These are phyloP conservation scores for Ceratocystis colombiana DNA, from an alignment of 2,329 filamentous ascomycete species.

Conservation along the genomic window DNA sequence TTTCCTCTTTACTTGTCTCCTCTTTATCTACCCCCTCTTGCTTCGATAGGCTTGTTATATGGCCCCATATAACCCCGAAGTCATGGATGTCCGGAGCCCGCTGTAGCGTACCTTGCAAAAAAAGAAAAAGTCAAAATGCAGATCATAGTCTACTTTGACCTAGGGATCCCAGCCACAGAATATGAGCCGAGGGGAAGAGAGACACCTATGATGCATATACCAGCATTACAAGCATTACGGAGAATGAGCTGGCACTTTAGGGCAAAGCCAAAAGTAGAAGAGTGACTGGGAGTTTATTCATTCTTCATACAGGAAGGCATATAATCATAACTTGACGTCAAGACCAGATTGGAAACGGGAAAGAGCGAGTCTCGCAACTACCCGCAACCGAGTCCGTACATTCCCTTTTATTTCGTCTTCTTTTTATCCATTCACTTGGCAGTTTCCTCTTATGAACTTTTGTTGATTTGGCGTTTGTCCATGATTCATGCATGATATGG, in stretches of 20 bases:
- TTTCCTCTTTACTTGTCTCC: no score
- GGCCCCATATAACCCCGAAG: no score
- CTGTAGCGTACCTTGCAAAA: not conserved
- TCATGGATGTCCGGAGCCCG: no score
- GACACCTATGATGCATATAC: not conserved
- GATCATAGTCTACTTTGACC: not conserved
- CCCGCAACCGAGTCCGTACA: not conserved
- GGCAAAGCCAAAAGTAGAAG: not conserved
- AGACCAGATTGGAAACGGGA: not conserved
- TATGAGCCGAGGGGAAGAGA: not conserved
- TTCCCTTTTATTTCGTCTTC: not conserved
- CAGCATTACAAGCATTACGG: not conserved
- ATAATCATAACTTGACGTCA: not conserved
- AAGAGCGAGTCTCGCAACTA: not conserved
- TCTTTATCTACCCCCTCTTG: no score
- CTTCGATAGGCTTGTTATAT: no score
- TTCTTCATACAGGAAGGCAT: no score
- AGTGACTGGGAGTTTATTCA: not conserved
- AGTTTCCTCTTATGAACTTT: not conserved
- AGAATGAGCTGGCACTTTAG: not conserved
- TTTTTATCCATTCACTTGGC: not conserved
- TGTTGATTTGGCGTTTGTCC: slow-evolving; percentile 4
- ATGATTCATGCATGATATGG: not conserved
- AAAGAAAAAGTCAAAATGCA: not conserved
- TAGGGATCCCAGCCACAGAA: not conserved